A percentile compares a stretch with the other conserved stretches of the same genome.
These are phyloP conservation scores for Aquilaria sinensis DNA, from an alignment of 345 rosid genomes.

Conservation along the genomic window DNA sequence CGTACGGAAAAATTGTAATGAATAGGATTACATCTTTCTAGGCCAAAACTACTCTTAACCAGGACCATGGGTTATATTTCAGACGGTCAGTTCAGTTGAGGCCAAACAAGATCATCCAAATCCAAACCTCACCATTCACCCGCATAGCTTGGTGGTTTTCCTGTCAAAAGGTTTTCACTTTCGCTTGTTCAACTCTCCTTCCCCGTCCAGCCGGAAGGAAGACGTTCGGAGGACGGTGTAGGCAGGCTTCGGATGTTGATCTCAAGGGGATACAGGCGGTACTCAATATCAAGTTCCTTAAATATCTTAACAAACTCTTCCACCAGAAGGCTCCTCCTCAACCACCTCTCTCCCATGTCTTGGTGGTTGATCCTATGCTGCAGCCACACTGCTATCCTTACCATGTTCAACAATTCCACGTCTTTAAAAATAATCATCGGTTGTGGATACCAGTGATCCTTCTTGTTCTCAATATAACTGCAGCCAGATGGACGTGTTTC, in stretches of 20 bases:
- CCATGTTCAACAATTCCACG: constrained; percentile 43
- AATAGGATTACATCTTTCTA: too few relatives aligned
- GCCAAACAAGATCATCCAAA: too few relatives aligned
- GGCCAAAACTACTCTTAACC: too few relatives aligned
- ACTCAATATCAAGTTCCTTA: constrained; percentile 65
- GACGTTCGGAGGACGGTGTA: constrained; percentile 21
- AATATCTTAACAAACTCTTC: constrained; percentile 74
- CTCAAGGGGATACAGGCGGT: constrained; percentile 57
- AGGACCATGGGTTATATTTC: too few relatives aligned
- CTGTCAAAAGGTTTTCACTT: not conserved
- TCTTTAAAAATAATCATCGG: constrained; percentile 62
- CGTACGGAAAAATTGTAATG: too few relatives aligned
- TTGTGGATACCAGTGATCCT: constrained; percentile 66
- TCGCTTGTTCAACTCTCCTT: constrained; percentile 5
- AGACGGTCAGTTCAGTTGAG: too few relatives aligned
- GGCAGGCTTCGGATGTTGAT: constrained; percentile 56
- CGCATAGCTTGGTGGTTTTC: not conserved
- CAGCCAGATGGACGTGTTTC: constrained; percentile 4
- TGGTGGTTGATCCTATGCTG: constrained; percentile 75
- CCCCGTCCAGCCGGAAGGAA: constrained; percentile 29
- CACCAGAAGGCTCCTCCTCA: constrained; percentile 48
- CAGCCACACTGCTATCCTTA: constrained; percentile 65
- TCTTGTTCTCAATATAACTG: constrained; percentile 59
- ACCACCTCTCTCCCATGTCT: constrained; percentile 64
- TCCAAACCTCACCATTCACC: too few relatives aligned